Percentiles rank a stretch among this genome's conserved stretches.
Evolutionary conservation across 2,329 filamentous ascomycete genomes (phyloP).

Genomic region (Rutstroemia sp.): DNA sequence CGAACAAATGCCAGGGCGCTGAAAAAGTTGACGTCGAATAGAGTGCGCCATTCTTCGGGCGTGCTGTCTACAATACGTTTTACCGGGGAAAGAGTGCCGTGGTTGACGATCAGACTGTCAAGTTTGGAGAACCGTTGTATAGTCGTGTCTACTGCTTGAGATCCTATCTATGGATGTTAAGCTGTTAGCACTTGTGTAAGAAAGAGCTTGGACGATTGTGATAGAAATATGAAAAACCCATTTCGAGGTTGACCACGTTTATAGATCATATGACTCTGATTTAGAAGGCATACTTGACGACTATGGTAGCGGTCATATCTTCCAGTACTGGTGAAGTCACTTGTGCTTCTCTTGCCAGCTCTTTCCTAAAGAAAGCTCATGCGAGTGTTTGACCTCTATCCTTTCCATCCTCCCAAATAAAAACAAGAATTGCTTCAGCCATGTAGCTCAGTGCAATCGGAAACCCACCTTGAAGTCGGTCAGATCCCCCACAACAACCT

Average conservation of each 20-base stretch:
- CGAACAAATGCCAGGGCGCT: constrained; percentile 71
- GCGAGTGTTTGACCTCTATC: not conserved
- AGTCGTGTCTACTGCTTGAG: constrained; percentile 58
- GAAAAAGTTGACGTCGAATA: constrained; percentile 83
- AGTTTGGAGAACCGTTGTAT: constrained; percentile 61
- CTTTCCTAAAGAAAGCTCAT: no score
- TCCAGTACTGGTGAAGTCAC: no score
- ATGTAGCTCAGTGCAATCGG: not conserved
- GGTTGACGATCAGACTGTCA: constrained; percentile 82
- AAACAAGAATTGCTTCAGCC: not conserved
- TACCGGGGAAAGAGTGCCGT: constrained; percentile 73
- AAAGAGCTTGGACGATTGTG: not conserved
- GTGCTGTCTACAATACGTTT: constrained; percentile 59
- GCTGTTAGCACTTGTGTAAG: not conserved
- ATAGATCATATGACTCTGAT: no score
- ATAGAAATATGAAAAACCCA: not conserved
- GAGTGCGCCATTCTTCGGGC: constrained; percentile 65
- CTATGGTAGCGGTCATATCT: no score
- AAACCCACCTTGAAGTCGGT: constrained; percentile 41
- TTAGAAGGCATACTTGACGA: no score
- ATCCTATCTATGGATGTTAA: constrained; percentile 35
- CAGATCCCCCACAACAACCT: constrained; percentile 49
- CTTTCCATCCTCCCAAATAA: not conserved
- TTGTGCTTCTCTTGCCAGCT: no score
- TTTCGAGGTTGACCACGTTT: no score